Evolutionary conservation across 352 stramenopile genomes (phyloP), one percentile per base, ranked within the genome.

Genomic region (Blastocystis sp.): DNA sequence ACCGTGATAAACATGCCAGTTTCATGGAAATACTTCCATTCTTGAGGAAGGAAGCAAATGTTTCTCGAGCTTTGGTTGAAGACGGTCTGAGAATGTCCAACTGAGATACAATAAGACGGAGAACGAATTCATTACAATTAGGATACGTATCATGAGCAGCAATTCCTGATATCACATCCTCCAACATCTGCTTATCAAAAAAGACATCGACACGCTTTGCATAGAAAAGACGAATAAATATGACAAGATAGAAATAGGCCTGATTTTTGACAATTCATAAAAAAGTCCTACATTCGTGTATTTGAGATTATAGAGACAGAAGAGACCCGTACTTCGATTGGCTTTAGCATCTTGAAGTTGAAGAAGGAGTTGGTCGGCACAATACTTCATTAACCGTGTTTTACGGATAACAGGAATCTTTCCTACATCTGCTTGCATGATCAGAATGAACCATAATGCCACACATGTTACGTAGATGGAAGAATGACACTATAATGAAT

Each of bases 181-280:
- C 24, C 27, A 83, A 32, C 32, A 27, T 6, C 46, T 65, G 42
- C 21, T 67, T 42, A 0, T 42, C 21, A 5, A 52, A 42, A n/a
- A 77, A 35, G 21, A 37, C n/a, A 9, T 52, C 37, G 21, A 51
- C 32, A 35, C 71, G 71, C 11, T 83, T 12, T 11, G 71, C 21
- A 24, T 65, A 83, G 42, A 51, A 83, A 29, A 83, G 54, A 21
- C 46, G 71, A 39, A 83, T 83, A 32, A 49, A 83, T 37, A 66
- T 66, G 35, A 83, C 51, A 29, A 66, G 19, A 43, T 83, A 83
- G 71, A 83, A 83, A 42, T 83, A 83, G 32, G 46, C 46, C 71
- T 83, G 46, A 39, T 65, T 37, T 32, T 43, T 1, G 49, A n/a
- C 21, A 65, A 1, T 37, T 11, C 43, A 4, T 27, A 24, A 65